Evolutionary conservation across 306 rosid species (phyloP).

Genomic region (Citrullus colocynthis): DNA sequence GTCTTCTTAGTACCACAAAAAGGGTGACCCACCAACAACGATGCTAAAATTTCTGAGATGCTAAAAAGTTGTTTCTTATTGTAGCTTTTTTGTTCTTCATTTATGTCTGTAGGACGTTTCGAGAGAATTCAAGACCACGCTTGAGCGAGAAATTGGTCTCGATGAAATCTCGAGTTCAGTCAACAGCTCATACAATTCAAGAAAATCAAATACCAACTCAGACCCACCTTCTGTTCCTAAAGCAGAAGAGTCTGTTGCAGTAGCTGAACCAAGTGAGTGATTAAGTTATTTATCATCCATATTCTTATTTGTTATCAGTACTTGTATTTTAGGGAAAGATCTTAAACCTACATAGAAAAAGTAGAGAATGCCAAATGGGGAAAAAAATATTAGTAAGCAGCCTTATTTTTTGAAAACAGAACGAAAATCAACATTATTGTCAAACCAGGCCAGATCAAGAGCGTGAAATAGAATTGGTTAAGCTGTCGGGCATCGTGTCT

Average conservation of each 20-base stretch:
- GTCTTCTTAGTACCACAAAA: no score
- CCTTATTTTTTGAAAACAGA: not conserved
- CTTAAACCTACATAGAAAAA: not conserved
- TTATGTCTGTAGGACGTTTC: constrained; percentile 63
- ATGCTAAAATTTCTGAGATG: no score
- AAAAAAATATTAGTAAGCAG: not conserved
- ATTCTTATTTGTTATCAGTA: not conserved
- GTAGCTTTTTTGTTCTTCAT: constrained; percentile 13
- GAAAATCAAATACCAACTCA: constrained; percentile 19
- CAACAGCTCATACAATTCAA: constrained; percentile 28
- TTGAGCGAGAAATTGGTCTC: constrained; percentile 93
- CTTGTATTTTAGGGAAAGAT: constrained; percentile 6
- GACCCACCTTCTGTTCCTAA: constrained; percentile 32
- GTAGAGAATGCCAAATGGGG: not conserved
- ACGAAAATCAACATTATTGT: not conserved
- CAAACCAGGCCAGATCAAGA: not conserved
- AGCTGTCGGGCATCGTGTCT: not conserved
- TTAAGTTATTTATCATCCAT: constrained; percentile 7
- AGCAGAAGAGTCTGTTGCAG: constrained; percentile 26
- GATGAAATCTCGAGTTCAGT: constrained; percentile 60
- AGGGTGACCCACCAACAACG: no score
- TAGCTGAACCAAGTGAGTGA: constrained; percentile 65
- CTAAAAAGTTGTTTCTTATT: not conserved
- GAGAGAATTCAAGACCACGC: constrained; percentile 89
- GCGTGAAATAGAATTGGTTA: not conserved